Evolutionary conservation across 331 rosid species (phyloP).

Genomic region (Malus hybrid): DNA sequence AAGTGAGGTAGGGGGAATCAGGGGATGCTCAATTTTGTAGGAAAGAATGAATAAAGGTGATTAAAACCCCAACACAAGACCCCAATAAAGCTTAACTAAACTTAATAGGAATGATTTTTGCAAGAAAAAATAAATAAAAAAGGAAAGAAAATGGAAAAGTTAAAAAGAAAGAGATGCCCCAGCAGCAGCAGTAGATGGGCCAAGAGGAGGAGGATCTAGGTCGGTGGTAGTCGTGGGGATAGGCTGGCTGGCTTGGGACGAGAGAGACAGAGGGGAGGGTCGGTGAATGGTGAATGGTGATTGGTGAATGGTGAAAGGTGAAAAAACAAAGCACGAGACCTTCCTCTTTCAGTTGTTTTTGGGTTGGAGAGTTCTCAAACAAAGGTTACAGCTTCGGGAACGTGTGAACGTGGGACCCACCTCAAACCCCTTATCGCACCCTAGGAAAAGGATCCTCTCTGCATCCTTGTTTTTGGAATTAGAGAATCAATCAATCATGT

Average conservation of each 20-base stretch:
- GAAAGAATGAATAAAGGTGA: slow-evolving; percentile 6
- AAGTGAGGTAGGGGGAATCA: slow-evolving; percentile 14
- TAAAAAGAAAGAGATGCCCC: not conserved
- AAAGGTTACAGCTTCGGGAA: not conserved
- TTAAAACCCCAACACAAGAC: not conserved
- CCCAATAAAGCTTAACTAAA: not conserved
- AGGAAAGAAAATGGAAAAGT: not conserved
- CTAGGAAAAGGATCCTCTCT: no score
- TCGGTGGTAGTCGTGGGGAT: not conserved
- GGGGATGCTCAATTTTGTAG: slow-evolving; percentile 2
- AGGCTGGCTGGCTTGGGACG: not conserved
- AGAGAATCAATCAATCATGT: no score
- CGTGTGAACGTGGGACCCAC: not conserved
- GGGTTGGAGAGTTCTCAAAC: not conserved
- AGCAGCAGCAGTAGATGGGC: not conserved
- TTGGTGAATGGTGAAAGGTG: not conserved
- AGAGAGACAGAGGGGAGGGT: not conserved
- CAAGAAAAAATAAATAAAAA: no score
- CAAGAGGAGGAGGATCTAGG: not conserved
- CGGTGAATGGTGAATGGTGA: not conserved
- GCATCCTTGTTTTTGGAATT: no score
- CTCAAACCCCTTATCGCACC: not conserved
- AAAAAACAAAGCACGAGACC: not conserved
- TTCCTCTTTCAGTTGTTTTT: not conserved
- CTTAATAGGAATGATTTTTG: not conserved